Percentiles rank a stretch among this genome's conserved stretches.
Conservation (phyloP, 805 yeast species). For the Spathaspora sp. region DNA sequence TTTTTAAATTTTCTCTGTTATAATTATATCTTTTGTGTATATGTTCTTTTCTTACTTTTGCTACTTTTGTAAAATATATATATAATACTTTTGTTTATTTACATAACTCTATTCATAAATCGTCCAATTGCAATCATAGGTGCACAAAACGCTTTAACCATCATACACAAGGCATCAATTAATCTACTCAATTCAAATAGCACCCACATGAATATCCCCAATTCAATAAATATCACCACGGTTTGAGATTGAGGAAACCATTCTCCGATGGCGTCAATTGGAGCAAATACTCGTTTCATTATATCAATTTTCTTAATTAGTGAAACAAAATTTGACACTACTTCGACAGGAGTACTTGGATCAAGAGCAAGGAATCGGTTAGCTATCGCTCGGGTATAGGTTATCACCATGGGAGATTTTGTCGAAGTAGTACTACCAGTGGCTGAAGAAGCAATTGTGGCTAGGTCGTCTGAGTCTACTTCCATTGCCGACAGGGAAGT, state of each 20-base stretch:
- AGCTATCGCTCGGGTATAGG: not conserved
- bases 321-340: constrained; percentile 28
- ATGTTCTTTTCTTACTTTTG: not conserved
- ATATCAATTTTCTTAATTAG: constrained; percentile 32
- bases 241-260: constrained; percentile 36
- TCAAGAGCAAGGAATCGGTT: constrained; percentile 1
- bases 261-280: constrained; percentile 36
- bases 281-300: constrained; percentile 36
- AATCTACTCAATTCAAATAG: constrained; percentile 38
- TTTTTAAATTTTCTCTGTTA: too few relatives aligned
- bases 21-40: not conserved
- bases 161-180: constrained; percentile 42
- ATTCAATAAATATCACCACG: constrained; percentile 35
- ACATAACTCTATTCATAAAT: constrained; percentile 41
- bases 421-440: not conserved
- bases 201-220: constrained; percentile 38
- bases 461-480: not conserved
- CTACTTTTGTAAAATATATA: constrained; percentile 4
- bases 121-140: constrained; percentile 45
- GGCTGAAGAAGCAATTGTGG: not conserved
- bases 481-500: constrained; percentile 15
- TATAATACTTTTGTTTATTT: not conserved
- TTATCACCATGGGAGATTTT: not conserved
- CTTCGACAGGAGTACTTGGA: constrained; percentile 14
- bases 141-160: constrained; percentile 42